phyloP scores from a whole-genome alignment of 331 rosid species.

The Acacia concinna region DNA sequence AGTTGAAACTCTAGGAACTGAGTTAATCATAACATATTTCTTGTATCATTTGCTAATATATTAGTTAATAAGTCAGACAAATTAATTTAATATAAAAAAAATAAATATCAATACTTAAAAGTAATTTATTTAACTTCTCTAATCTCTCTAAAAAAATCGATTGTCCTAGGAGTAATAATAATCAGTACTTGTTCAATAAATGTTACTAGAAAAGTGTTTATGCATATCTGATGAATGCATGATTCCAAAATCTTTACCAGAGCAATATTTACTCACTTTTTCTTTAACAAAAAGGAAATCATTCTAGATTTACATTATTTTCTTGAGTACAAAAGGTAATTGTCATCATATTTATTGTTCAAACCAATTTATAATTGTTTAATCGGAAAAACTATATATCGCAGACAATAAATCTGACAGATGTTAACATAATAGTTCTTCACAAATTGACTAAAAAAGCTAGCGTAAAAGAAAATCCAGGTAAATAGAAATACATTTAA shows the following conservation, averaged over 20 bases:
- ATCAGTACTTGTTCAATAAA: conserved; percentile 10
- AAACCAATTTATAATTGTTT: conserved; percentile 5
- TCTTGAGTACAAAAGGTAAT: background rate
- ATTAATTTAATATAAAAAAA: too few species aligned
- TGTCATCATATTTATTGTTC: conserved; percentile 5
- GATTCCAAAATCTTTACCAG: background rate
- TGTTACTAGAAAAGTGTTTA: background rate
- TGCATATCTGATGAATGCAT: conserved; percentile 14
- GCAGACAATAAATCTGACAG: conserved; percentile 16
- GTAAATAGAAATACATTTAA: background rate
- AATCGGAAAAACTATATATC: background rate
- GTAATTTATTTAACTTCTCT: too few species aligned
- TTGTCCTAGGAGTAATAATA: too few species aligned
- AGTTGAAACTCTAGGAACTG: background rate
- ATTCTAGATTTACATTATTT: conserved; percentile 18
- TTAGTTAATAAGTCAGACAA: too few species aligned
- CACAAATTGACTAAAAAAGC: conserved; percentile 18
- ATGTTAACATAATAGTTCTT: background rate
- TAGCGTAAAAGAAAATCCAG: background rate
- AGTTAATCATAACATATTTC: too few species aligned
- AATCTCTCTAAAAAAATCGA: too few species aligned
- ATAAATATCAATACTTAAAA: too few species aligned
- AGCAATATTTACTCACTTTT: background rate
- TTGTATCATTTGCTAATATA: too few species aligned
- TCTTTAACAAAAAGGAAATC: conserved; percentile 9